phyloP scores from a whole-genome alignment of 768 basidiomycete species.

The Cystobasidiopsis lactophilus region DNA sequence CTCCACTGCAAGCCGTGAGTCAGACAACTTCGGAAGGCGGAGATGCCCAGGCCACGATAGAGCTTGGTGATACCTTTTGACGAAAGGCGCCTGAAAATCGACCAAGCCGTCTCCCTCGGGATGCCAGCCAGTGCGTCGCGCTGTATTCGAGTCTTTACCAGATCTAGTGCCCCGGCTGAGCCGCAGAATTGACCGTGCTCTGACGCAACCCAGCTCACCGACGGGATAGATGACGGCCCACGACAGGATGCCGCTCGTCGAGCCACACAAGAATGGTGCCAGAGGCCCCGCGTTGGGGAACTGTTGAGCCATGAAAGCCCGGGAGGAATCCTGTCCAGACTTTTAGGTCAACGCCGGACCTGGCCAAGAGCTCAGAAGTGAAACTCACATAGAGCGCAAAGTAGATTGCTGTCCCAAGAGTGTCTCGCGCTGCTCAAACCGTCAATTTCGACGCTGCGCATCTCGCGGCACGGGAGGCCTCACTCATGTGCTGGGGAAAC shows the following conservation, averaged over 20 bases:
- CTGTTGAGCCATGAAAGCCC: constrained; percentile 7
- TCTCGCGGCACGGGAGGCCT: too few relatives aligned
- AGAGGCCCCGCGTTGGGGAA: neutral
- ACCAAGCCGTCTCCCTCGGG: constrained; percentile 8
- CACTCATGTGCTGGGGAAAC: constrained; percentile 13
- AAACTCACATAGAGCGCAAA: constrained; percentile 21
- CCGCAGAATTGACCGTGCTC: neutral
- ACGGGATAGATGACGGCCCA: constrained; percentile 14
- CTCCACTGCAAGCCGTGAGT: too few relatives aligned
- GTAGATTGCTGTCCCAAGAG: constrained; percentile 20
- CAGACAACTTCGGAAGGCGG: constrained; percentile 71
- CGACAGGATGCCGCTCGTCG: constrained; percentile 10
- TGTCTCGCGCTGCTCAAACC: too few relatives aligned
- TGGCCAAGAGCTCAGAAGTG: too few relatives aligned
- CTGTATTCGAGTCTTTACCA: constrained; percentile 19
- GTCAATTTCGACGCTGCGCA: too few relatives aligned
- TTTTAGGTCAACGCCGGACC: too few relatives aligned
- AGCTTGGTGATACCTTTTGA: constrained; percentile 56
- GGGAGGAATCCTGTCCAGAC: too few relatives aligned
- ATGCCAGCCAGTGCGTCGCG: constrained; percentile 16
- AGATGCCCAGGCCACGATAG: constrained; percentile 85
- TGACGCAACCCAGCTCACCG: neutral
- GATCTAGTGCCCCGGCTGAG: constrained; percentile 7
- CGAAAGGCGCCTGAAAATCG: constrained; percentile 27
- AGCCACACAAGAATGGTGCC: constrained; percentile 16